Evolutionary conservation across 345 rosid species (phyloP), one percentile per base, ranked within the genome.

Genomic region (Alliaria petiolata): DNA sequence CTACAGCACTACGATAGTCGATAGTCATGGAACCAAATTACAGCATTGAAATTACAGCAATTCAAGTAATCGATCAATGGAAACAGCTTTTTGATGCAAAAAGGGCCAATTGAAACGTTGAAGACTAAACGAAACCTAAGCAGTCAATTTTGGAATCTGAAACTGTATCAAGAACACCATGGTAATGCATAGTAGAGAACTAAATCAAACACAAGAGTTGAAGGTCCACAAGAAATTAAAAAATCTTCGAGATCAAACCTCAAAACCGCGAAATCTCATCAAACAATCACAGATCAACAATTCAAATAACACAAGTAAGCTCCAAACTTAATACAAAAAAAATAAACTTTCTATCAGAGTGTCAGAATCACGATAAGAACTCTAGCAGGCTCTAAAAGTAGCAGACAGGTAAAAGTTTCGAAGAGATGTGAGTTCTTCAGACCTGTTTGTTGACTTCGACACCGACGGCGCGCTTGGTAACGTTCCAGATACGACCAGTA

Each of bases 401-500:
- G n/a, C n/a, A n/a, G n/a, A n/a, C n/a, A n/a, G n/a, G n/a, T n/a
- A n/a, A n/a, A n/a, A n/a, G n/a, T n/a, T n/a, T n/a, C n/a, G n/a
- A n/a, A n/a, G 40, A 0, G 28, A 75, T 2, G 20, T 0, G 33
- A 46, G 0, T 17, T 16, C 19, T 11, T 25, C 40, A 34, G 1
- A 86, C 96, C 89, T 88, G 91, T 50, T 90, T 90, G 89, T 90
- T 90, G 55, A 87, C 73, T 79, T 87, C 96, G 3, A 90, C 93
- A 35, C 96, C 96, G 14, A 87, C 75, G 68, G 96, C 91, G 8
- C 91, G 93, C 42, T 90, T 89, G 76, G 92, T 89, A 52, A 89
- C 91, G 61, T 89, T 89, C 93, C 96, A 89, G 81, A 87, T 78
- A 35, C 84, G 84, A 3, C 96, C 96, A 26, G 96, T 89, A 56